A percentile compares a stretch with the other conserved stretches of the same genome.
Evolutionary conservation across 768 basidiomycete species (phyloP).

Genomic region (Boletus speciosus): DNA sequence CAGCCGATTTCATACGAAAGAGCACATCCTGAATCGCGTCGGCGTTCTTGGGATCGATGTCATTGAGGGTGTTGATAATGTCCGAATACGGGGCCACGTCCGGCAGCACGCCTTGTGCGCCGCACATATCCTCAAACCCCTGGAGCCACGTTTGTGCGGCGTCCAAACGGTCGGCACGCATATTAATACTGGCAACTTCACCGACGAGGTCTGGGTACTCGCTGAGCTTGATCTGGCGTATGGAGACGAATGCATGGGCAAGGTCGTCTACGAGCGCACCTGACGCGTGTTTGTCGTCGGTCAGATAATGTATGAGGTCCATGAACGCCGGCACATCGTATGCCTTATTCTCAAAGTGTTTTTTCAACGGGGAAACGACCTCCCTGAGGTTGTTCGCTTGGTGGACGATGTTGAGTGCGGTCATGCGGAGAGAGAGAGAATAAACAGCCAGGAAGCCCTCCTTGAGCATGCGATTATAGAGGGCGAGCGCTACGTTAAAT

Average conservation of each 20-base stretch:
- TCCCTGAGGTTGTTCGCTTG: background rate
- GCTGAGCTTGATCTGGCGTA: conserved; percentile 16
- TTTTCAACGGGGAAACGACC: conserved; percentile 1
- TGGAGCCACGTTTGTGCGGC: conserved; percentile 30
- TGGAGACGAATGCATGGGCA: conserved; percentile 19
- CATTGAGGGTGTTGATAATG: conserved; percentile 37
- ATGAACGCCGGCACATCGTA: conserved; percentile 25
- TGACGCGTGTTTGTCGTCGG: conserved; percentile 10
- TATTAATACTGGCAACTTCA: conserved; percentile 37
- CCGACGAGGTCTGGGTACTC: conserved; percentile 35
- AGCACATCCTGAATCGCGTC: conserved; percentile 36
- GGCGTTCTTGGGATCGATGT: conserved; percentile 29
- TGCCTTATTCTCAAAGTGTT: conserved; percentile 9
- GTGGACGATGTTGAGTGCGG: conserved; percentile 30
- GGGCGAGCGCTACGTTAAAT: conserved; percentile 36
- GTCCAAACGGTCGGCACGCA: conserved; percentile 31
- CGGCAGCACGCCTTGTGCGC: conserved; percentile 8
- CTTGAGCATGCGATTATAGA: conserved; percentile 42
- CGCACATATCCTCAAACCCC: conserved; percentile 24
- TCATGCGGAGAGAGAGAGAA: conserved; percentile 40
- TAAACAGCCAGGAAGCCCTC: conserved; percentile 38
- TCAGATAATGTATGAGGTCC: conserved; percentile 26
- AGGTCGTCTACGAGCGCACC: conserved; percentile 20
- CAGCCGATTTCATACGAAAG: conserved; percentile 36
- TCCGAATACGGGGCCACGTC: conserved; percentile 35